These are phyloP conservation scores for Peronospora tabacina DNA, from an alignment of 352 stramenopile genomes.

Conservation along the genomic window DNA sequence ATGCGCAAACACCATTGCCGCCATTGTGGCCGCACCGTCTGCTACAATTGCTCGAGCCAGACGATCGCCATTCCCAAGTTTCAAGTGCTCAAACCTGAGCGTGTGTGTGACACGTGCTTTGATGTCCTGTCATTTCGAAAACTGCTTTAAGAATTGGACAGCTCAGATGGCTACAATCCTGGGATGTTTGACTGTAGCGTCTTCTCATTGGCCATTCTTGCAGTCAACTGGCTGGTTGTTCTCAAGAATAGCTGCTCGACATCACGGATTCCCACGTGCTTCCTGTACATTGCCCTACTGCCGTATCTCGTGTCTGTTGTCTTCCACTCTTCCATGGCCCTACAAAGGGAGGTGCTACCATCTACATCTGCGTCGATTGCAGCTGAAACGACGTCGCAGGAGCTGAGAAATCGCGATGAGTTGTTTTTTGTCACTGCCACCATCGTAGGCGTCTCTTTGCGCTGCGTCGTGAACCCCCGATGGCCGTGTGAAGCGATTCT, in stretches of 20 bases:
- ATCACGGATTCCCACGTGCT: background rate
- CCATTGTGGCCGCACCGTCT: slow-evolving; percentile 76
- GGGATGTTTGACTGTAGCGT: background rate
- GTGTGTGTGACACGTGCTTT: slow-evolving; percentile 80
- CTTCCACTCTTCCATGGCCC: slow-evolving; percentile 11
- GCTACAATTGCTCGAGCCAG: slow-evolving; percentile 83
- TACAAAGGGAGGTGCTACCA: slow-evolving; percentile 3
- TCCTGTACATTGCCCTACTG: background rate
- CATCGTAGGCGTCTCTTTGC: slow-evolving; percentile 49
- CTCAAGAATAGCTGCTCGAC: slow-evolving; percentile 16
- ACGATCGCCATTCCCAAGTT: slow-evolving; percentile 84
- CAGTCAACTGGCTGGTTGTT: slow-evolving; percentile 9
- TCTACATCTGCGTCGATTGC: slow-evolving; percentile 9
- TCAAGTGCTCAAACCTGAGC: slow-evolving; percentile 52
- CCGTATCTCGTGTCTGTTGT: background rate
- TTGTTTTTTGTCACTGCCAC: slow-evolving; percentile 42
- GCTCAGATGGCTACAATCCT: slow-evolving; percentile 16
- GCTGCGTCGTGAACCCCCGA: slow-evolving; percentile 43
- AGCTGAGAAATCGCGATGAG: slow-evolving; percentile 16
- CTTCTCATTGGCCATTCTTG: slow-evolving; percentile 22
- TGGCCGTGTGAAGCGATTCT: slow-evolving; percentile 69
- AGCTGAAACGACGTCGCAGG: slow-evolving; percentile 13
- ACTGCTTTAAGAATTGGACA: slow-evolving; percentile 33
- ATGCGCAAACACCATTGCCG: slow-evolving; percentile 83
- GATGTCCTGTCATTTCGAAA: slow-evolving; percentile 79